phyloP scores from a whole-genome alignment of 371 early-diverging fungal species.

The Mortierella sp. region DNA sequence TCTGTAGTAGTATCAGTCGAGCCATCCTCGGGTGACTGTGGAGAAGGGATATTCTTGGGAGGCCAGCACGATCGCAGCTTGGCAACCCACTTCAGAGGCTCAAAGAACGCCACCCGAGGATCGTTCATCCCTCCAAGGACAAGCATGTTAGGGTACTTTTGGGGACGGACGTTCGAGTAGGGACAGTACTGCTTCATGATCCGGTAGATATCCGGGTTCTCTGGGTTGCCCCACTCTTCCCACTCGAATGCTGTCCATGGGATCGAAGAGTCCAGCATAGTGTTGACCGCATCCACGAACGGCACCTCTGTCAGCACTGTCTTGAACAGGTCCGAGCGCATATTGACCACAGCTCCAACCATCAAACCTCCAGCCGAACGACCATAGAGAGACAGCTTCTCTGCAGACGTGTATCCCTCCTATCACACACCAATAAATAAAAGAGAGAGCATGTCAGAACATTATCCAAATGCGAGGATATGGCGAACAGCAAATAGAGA shows the following conservation, averaged over 20 bases:
- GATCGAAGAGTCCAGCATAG: constrained; percentile 67
- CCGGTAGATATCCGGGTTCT: constrained; percentile 58
- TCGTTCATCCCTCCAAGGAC: constrained; percentile 75
- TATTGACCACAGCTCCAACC: constrained; percentile 69
- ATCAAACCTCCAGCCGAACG: constrained; percentile 73
- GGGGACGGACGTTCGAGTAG: constrained; percentile 50
- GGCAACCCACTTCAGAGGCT: constrained; percentile 74
- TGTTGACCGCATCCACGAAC: constrained; percentile 67
- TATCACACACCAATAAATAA: neutral
- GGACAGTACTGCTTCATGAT: constrained; percentile 66
- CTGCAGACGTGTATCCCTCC: constrained; percentile 68
- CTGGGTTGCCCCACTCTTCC: constrained; percentile 69
- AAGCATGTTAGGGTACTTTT: constrained; percentile 67
- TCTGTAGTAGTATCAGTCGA: neutral
- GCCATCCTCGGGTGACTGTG: neutral
- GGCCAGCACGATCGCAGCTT: constrained; percentile 62
- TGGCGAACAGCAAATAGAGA: no score
- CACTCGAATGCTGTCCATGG: constrained; percentile 69
- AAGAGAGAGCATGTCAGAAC: neutral
- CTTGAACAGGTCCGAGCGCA: constrained; percentile 68
- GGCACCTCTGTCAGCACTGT: constrained; percentile 70
- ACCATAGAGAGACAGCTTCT: constrained; percentile 68
- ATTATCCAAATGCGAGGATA: neutral
- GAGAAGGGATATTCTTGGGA: constrained; percentile 1
- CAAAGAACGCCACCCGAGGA: constrained; percentile 69